Conservation (phyloP, 2,329 filamentous ascomycete genomes). For the Phialocephala sp. region DNA sequence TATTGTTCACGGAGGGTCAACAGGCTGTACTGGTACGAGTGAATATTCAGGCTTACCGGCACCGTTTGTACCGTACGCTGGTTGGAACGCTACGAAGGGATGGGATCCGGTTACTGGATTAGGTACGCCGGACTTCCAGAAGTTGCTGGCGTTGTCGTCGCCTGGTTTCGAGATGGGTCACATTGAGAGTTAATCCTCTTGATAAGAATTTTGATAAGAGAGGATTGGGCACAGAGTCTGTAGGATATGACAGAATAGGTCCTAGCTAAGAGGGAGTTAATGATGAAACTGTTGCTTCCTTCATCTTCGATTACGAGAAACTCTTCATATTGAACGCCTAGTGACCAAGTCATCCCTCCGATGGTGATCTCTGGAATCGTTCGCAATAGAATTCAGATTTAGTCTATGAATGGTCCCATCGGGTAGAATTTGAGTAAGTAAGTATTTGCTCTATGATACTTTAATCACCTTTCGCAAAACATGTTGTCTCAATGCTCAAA, state of each 20-base stretch:
- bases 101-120: conserved; percentile 56
- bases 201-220: not conserved
- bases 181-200: not conserved
- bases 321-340: no score
- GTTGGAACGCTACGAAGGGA: conserved; percentile 49
- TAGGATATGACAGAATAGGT: not conserved
- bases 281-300: no score
- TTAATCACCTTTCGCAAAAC: not conserved
- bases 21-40: conserved; percentile 43
- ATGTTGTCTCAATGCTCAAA: not conserved
- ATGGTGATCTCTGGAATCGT: no score
- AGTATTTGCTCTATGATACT: no score
- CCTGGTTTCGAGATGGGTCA: not conserved
- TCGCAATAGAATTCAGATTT: no score
- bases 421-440: no score
- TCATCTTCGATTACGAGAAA: no score
- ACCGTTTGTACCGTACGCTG: conserved; percentile 43
- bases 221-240: not conserved
- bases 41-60: conserved; percentile 27
- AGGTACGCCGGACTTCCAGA: conserved; percentile 53
- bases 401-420: no score
- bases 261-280: no score
- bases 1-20: conserved; percentile 46
- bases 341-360: no score
- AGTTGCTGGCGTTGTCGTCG: conserved; percentile 41